Percentiles rank a stretch among this genome's conserved stretches.
Conservation (phyloP, 2,329 filamentous ascomycete species). For the Colletotrichum noveboracense region DNA sequence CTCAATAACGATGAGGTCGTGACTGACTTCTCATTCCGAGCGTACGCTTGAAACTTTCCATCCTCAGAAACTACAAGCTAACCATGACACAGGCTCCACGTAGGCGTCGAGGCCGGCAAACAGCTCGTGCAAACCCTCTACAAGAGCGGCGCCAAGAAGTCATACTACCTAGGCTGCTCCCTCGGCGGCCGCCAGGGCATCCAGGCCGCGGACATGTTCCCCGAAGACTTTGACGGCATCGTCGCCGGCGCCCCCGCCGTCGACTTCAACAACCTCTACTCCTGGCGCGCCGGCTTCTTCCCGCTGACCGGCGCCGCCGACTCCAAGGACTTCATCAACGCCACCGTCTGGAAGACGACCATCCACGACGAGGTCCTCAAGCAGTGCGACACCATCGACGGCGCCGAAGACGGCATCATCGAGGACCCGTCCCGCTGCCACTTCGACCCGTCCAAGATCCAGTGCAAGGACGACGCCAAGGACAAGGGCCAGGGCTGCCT, state of each 20-base stretch:
- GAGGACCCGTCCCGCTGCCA: conserved; percentile 46
- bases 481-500: conserved; percentile 30
- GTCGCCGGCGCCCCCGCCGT: conserved; percentile 54
- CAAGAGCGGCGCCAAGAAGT: conserved; percentile 37
- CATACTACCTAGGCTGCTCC: conserved; percentile 58
- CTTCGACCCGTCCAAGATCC: conserved; percentile 23
- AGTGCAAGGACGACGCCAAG: not conserved
- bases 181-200: conserved; percentile 60
- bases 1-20: conserved; percentile 40
- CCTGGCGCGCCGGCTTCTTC: conserved; percentile 41
- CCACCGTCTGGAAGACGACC: not conserved
- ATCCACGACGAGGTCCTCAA: conserved; percentile 41
- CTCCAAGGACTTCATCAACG: conserved; percentile 29
- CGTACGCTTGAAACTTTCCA: conserved; percentile 19
- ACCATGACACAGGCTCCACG: conserved; percentile 40
- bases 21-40: conserved; percentile 39
- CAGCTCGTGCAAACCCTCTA: conserved; percentile 54
- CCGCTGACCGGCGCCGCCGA: conserved; percentile 40
- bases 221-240: conserved; percentile 59
- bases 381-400: conserved; percentile 55
- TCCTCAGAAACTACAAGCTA: not conserved
- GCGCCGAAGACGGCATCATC: conserved; percentile 52
- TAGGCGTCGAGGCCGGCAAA: conserved; percentile 53
- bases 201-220: conserved; percentile 44
- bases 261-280: conserved; percentile 34